Percentiles rank a stretch among this genome's conserved stretches.
phyloP scores from a whole-genome alignment of 1,284 basidiomycete species.

The Cutaneotrichosporon cavernicola region DNA sequence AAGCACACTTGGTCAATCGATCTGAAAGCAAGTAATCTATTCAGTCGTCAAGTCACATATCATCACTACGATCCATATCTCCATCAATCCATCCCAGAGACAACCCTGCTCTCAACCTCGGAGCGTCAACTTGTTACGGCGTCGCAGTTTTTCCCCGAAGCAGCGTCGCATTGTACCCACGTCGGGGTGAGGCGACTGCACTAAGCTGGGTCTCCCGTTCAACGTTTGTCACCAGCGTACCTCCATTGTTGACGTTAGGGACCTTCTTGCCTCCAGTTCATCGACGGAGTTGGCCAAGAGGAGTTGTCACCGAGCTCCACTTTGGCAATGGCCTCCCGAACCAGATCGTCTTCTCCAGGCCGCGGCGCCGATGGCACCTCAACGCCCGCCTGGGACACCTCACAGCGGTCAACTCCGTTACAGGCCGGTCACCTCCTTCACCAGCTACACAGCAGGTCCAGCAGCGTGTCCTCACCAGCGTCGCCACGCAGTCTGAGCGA shows the following conservation, averaged over 20 bases:
- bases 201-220: not conserved
- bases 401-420: conserved; percentile 17
- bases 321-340: not conserved
- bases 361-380: not conserved
- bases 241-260: not conserved
- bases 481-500: conserved; percentile 17
- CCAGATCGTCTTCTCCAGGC: conserved; percentile 2
- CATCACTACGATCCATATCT: not conserved
- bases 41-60: too few species aligned
- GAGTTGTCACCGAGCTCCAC: not conserved
- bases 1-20: too few species aligned
- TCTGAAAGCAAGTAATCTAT: too few species aligned
- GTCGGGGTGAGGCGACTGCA: not conserved
- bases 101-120: not conserved
- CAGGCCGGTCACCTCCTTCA: not conserved
- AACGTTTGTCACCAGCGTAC: not conserved
- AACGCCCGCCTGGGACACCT: conserved; percentile 7
- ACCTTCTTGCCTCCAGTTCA: not conserved
- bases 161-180: not conserved
- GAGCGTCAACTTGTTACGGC: not conserved
- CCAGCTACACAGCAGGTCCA: not conserved
- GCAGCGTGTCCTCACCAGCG: conserved; percentile 1
- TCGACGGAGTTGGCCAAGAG: not conserved
- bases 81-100: not conserved
- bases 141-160: not conserved